Conservation (phyloP, 1,139 yeast genomes). For the Eremothecium coryli region DNA sequence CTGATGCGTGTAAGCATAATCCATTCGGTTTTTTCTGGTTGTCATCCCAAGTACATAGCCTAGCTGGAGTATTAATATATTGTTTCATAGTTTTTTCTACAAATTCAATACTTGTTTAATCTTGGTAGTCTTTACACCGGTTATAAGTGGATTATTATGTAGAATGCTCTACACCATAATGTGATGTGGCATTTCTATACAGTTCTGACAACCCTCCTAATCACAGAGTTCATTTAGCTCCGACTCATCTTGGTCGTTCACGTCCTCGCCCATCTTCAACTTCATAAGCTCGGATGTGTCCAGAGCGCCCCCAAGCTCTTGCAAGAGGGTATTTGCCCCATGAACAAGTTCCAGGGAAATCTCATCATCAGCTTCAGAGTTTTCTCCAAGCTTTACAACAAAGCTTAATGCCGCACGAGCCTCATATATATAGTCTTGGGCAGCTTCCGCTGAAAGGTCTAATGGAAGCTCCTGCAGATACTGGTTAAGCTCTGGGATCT, state of each 20-base stretch:
- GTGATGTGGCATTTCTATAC: too few species aligned
- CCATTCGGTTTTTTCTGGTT: too few species aligned
- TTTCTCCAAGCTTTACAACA: constrained; percentile 39
- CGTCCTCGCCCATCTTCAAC: constrained; percentile 37
- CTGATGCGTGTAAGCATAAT: too few species aligned
- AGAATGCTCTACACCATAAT: too few species aligned
- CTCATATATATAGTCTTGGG: constrained; percentile 35
- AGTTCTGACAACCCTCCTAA: too few species aligned
- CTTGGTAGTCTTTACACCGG: too few species aligned
- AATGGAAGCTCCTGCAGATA: constrained; percentile 45
- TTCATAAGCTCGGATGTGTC: constrained; percentile 30
- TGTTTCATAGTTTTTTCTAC: too few species aligned
- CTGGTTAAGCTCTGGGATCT: constrained; percentile 31
- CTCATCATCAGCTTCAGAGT: constrained; percentile 34
- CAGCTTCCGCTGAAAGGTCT: constrained; percentile 27
- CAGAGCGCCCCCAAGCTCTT: constrained; percentile 52
- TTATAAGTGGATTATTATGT: too few species aligned
- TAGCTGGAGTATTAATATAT: too few species aligned
- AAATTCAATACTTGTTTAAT: too few species aligned
- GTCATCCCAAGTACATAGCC: too few species aligned
- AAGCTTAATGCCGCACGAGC: constrained; percentile 48
- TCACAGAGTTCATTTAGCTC: constrained; percentile 29
- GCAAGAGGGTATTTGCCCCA: constrained; percentile 43
- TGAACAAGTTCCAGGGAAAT: constrained; percentile 47
- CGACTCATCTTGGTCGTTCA: constrained; percentile 38